Base-by-base conservation (phyloP, 306 rosid genomes). In the Lathyrus oleraceus region DNA sequence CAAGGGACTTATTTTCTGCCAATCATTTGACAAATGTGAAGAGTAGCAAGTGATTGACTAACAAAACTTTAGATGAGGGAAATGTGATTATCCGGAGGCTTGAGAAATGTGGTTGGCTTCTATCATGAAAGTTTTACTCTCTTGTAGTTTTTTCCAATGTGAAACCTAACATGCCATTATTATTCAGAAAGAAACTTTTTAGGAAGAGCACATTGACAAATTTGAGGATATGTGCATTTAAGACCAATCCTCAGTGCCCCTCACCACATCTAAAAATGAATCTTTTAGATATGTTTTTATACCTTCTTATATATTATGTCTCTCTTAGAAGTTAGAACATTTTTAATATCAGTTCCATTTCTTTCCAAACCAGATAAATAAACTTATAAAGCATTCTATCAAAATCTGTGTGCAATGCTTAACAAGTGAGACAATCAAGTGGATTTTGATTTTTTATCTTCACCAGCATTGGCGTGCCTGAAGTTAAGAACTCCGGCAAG, bases 401-500 rank as follows among this genome's bases (percentile, higher is more conserved):
- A 10, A 65, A 44, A 51, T 35, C 61, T 19, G 21, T 6, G 42
- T 5, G 17, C 57, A 40, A 17, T 73, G 75, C 28, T 35, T 45
- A 48, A 51, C 54, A 57, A 49, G 15, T 57, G 77, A 74, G 25
- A 5, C 58, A 72, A 61, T 74, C 63, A 82, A 61, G 30, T 66
- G 54, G 78, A 65, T 60, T 58, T 74, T 19, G 70, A 47, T 53
- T 78, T 70, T 52, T n/a, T 27, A 32, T 70, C 78, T 58, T 53
- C 76, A 28, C 14, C 64, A 8, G 60, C 59, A 49, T 74, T 57
- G 14, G 67, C 38, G 42, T 80, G 79, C 79, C 70, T 78, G 75
- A 85, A 73, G 60, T 80, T 76, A 53, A 83, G 60, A 49, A 75
- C 40, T n/a, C 88, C 84, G 5, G 79, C 5, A 44, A 87, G 75